Percentiles rank a stretch among this genome's conserved stretches.
phyloP scores from a whole-genome alignment of 1,284 basidiomycete species.

The Hemileia vastatrix region DNA sequence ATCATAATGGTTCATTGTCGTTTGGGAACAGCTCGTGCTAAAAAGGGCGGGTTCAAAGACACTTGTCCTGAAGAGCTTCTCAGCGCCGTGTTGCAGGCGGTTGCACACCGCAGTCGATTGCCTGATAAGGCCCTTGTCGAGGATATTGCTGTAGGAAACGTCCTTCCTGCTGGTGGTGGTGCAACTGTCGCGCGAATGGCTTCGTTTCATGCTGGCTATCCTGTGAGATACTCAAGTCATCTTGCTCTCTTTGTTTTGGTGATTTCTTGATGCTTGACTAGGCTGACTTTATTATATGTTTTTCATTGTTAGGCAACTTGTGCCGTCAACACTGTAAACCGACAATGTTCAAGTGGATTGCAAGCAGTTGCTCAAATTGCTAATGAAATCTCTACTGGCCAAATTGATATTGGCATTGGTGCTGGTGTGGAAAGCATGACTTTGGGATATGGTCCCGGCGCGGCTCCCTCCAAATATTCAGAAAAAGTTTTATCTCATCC shows the following conservation, averaged over 20 bases:
- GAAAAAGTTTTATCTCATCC: slow-evolving; percentile 66
- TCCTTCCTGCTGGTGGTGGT: slow-evolving; percentile 83
- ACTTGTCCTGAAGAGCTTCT: slow-evolving; percentile 82
- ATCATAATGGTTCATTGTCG: not conserved
- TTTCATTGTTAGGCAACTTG: slow-evolving; percentile 36
- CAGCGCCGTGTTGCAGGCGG: slow-evolving; percentile 66
- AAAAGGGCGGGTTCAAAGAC: slow-evolving; percentile 91
- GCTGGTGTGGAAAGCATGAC: slow-evolving; percentile 97
- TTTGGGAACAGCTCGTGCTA: slow-evolving; percentile 46
- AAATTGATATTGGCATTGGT: slow-evolving; percentile 49
- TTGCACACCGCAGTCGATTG: slow-evolving; percentile 48
- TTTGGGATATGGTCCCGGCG: slow-evolving; percentile 63
- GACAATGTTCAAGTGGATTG: slow-evolving; percentile 89
- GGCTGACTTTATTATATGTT: slow-evolving; percentile 45
- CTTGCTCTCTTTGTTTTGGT: not conserved
- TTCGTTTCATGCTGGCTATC: slow-evolving; percentile 80
- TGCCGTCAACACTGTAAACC: slow-evolving; percentile 78
- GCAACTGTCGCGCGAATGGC: slow-evolving; percentile 89
- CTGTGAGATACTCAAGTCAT: slow-evolving; percentile 40
- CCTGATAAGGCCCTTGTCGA: slow-evolving; percentile 67
- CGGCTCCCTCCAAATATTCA: slow-evolving; percentile 64
- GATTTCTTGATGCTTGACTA: slow-evolving; percentile 36
- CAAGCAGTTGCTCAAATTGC: slow-evolving; percentile 83
- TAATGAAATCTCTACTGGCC: slow-evolving; percentile 58
- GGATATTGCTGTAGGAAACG: slow-evolving; percentile 84